Base-by-base conservation (phyloP, 2,329 filamentous ascomycete genomes). In the Pseudogymnoascus sp. region DNA sequence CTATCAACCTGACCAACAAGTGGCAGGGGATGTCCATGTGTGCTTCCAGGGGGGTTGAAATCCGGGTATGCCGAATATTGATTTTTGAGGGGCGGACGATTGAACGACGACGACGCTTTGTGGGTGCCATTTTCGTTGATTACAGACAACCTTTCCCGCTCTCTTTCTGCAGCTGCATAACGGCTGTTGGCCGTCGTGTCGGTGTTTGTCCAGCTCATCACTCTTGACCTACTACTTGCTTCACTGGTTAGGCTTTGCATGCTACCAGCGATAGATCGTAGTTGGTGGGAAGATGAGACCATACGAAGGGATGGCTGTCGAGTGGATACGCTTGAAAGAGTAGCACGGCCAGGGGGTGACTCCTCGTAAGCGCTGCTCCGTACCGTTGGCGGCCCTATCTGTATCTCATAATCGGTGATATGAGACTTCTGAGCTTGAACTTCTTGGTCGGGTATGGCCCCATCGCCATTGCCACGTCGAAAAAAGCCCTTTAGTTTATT, bases 181-280 rank as follows among this genome's bases (percentile, higher is more conserved):
- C 68, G 78, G 64, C 76, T 79, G 64, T 72, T 83, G 5, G 80
- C 74, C 2, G 82, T 80, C 2, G 59, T 60, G 13, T 60, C 59
- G 0, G 87, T 89, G 65, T 85, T 84, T 4, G 82, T 82, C 88
- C 88, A 91, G 72, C 88, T 91, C 1, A 87, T 90, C 61, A 90
- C 83, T 21, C 87, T 77, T n/a, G 86, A 88, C 67, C 77, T 82
- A 19, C 84, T 81, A 40, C 83, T 81, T 50, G 67, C 13, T 74
- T 77, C 76, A 62, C 75, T 79, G 21, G 67, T 68, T 2, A 81
- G 67, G 64, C 80, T 85, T 64, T 81, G 81, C 4, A 85, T 68
- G 65, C 84, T 86, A 1, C 82, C 83, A 67, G 80, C 76, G 37
- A 80, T 79, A 6, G 83, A 85, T 61, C 74, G 77, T 50, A 82